phyloP scores from a whole-genome alignment of 1,284 basidiomycete species.

The Baeospora myosura region DNA sequence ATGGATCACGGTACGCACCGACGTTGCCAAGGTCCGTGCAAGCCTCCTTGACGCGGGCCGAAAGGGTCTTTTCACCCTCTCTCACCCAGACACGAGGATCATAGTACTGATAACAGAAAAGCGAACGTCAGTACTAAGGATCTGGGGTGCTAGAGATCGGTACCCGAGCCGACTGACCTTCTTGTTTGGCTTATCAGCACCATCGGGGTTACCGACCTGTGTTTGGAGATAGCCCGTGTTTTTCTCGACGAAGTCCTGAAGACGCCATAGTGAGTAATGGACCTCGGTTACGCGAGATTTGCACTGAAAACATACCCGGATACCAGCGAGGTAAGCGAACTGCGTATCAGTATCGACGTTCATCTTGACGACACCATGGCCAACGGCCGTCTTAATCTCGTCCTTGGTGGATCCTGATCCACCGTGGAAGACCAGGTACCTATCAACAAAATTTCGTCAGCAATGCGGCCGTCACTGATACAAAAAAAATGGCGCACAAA shows the following conservation, averaged over 20 bases:
- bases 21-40: constrained; percentile 86
- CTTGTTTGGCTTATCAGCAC: constrained; percentile 94
- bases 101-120: constrained; percentile 65
- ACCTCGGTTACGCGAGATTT: too few relatives aligned
- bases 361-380: constrained; percentile 95
- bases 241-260: constrained; percentile 71
- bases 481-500: too few relatives aligned
- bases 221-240: constrained; percentile 82
- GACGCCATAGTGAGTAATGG: constrained; percentile 4
- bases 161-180: too few relatives aligned
- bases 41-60: constrained; percentile 84
- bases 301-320: constrained; percentile 51
- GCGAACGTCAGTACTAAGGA: constrained; percentile 7
- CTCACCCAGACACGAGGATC: constrained; percentile 97
- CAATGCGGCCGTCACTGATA: too few relatives aligned
- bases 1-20: too few relatives aligned
- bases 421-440: constrained; percentile 99
- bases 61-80: constrained; percentile 95
- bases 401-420: constrained; percentile 97
- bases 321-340: constrained; percentile 87
- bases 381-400: constrained; percentile 91
- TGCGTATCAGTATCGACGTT: constrained; percentile 94
- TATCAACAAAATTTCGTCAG: too few relatives aligned
- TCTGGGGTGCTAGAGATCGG: neutral
- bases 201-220: constrained; percentile 94